Evolutionary conservation across 148 eudicot species (phyloP).

Genomic region (Rhododendron kiyosumense): DNA sequence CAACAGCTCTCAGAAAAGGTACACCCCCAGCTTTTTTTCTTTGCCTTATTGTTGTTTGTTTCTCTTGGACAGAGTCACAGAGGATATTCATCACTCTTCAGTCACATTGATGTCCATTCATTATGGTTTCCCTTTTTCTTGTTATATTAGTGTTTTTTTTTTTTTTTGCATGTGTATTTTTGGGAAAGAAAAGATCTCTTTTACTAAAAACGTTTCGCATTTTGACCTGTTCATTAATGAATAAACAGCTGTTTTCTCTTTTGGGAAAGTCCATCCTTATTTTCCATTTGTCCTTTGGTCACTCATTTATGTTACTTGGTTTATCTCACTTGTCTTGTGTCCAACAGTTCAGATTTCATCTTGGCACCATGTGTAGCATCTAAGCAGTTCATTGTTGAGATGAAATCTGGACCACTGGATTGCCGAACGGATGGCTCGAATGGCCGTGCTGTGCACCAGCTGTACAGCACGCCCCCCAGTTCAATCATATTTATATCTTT

Average conservation of each 20-base stretch:
- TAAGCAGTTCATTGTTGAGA: too few species aligned
- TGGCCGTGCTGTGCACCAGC: too few species aligned
- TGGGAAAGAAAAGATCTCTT: neutral
- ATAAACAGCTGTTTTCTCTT: neutral
- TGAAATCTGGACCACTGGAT: too few species aligned
- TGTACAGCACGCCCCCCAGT: too few species aligned
- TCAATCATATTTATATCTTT: neutral
- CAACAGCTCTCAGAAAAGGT: constrained; percentile 93
- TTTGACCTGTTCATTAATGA: neutral
- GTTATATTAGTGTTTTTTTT: constrained; percentile 10
- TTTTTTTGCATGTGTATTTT: neutral
- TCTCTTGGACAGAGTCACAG: constrained; percentile 21
- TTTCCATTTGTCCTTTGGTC: neutral
- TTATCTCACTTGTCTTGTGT: neutral
- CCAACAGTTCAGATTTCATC: too few species aligned
- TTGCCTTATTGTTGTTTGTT: constrained; percentile 9
- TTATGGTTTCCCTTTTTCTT: neutral
- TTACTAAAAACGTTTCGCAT: neutral
- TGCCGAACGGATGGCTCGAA: too few species aligned
- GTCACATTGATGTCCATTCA: constrained; percentile 26
- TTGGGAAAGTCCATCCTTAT: neutral
- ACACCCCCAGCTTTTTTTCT: constrained; percentile 10
- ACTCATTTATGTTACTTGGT: neutral
- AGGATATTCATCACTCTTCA: constrained; percentile 46
- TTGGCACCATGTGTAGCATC: too few species aligned